Percentiles rank a stretch among this genome's conserved stretches.
Conservation (phyloP, 306 rosid genomes). For the Argentina anserina region DNA sequence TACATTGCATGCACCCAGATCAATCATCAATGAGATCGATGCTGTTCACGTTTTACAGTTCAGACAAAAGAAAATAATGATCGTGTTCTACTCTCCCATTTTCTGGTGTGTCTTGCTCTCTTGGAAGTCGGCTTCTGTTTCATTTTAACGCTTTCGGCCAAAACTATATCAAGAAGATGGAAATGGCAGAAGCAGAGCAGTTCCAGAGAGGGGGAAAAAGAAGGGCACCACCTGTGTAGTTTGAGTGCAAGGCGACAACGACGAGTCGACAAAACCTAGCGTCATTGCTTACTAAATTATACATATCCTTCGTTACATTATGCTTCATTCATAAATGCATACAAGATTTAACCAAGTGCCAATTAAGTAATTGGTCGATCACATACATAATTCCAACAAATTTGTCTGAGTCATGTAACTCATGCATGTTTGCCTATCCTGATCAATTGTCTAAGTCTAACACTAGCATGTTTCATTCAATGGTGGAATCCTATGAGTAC, state of each 20-base stretch:
- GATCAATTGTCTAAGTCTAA: no score
- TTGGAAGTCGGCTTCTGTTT: conserved; percentile 21
- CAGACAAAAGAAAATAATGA: conserved; percentile 2
- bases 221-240: not conserved
- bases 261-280: not conserved
- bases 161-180: conserved; percentile 3
- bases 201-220: conserved; percentile 2
- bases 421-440: no score
- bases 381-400: no score
- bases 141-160: not conserved
- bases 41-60: not conserved
- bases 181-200: not conserved
- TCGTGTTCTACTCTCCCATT: conserved; percentile 1
- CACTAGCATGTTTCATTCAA: no score
- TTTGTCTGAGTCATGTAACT: no score
- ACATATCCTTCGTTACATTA: not conserved
- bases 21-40: not conserved
- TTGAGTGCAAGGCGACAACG: not conserved
- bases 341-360: no score
- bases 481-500: no score
- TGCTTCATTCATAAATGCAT: not conserved
- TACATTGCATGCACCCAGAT: conserved; percentile 4
- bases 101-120: not conserved
- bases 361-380: no score
- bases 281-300: not conserved